Conservation (phyloP, 78 protist genomes). For the Isochrysis galbana region DNA sequence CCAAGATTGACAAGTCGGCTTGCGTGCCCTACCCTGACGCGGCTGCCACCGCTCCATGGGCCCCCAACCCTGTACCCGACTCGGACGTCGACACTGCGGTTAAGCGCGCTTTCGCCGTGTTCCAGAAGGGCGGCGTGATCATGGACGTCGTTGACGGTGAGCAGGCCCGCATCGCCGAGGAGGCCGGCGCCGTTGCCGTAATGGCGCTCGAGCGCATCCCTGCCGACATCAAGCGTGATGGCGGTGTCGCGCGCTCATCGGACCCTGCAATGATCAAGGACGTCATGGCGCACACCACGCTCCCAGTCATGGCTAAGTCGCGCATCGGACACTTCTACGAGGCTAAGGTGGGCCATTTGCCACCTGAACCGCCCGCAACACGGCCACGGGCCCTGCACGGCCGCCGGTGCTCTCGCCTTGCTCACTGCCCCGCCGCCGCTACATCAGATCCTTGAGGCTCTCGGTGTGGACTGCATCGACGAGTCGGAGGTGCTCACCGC, state of each 20-base stretch:
- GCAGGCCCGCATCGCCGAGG: conserved; percentile 95
- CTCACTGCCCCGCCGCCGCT: too few species aligned
- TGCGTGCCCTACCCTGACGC: background rate
- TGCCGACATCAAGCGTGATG: conserved; percentile 62
- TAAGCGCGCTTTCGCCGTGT: conserved; percentile 5
- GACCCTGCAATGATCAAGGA: conserved; percentile 88
- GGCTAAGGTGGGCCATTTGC: too few species aligned
- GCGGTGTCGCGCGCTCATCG: conserved; percentile 93
- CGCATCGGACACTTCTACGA: conserved; percentile 95
- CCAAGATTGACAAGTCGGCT: background rate
- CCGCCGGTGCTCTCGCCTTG: too few species aligned
- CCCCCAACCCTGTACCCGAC: background rate
- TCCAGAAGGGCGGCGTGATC: conserved; percentile 9
- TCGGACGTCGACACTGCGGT: background rate
- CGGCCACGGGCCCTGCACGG: too few species aligned
- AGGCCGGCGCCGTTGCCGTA: conserved; percentile 79
- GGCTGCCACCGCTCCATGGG: background rate
- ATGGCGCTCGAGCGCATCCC: conserved; percentile 97
- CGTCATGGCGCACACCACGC: conserved; percentile 55
- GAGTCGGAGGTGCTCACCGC: conserved; percentile 79
- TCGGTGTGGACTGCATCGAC: conserved; percentile 91
- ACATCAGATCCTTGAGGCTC: conserved; percentile 71
- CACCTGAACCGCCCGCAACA: too few species aligned
- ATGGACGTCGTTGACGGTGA: conserved; percentile 84
- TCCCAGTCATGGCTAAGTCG: conserved; percentile 93